These are phyloP conservation scores for Venturia oleaginea DNA, from an alignment of 2,329 filamentous ascomycete genomes.

Conservation along the genomic window DNA sequence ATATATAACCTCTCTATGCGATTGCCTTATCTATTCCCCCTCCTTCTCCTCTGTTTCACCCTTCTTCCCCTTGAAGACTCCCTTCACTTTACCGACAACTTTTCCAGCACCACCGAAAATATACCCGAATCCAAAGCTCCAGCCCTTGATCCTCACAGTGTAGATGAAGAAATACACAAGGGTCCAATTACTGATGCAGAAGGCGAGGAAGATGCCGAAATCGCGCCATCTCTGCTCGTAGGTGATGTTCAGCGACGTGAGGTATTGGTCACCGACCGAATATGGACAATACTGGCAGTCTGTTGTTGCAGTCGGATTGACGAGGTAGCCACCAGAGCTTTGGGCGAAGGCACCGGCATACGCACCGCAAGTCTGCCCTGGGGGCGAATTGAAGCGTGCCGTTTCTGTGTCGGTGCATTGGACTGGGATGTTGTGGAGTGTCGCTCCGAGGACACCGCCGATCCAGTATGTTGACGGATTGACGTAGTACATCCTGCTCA, in stretches of 20 bases:
- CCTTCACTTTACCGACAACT: background rate
- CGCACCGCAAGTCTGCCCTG: slow-evolving; percentile 31
- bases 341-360: slow-evolving; percentile 35
- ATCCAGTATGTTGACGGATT: slow-evolving; percentile 59
- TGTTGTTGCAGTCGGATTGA: slow-evolving; percentile 49
- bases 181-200: slow-evolving; percentile 51
- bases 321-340: slow-evolving; percentile 51
- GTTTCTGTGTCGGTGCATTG: slow-evolving; percentile 37
- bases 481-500: slow-evolving; percentile 51
- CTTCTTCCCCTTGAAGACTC: background rate
- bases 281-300: slow-evolving; percentile 66
- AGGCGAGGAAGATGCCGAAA: slow-evolving; percentile 46
- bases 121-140: slow-evolving; percentile 57
- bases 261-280: slow-evolving; percentile 55
- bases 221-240: slow-evolving; percentile 43
- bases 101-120: background rate
- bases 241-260: slow-evolving; percentile 37
- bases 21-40: background rate
- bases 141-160: slow-evolving; percentile 59
- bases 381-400: slow-evolving; percentile 31
- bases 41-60: slow-evolving; percentile 12
- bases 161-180: slow-evolving; percentile 72
- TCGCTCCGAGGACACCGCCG: slow-evolving; percentile 29
- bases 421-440: slow-evolving; percentile 39
- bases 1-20: too few relatives aligned